These are phyloP conservation scores for Globisporangium solare DNA, from an alignment of 352 stramenopile genomes.

Conservation along the genomic window DNA sequence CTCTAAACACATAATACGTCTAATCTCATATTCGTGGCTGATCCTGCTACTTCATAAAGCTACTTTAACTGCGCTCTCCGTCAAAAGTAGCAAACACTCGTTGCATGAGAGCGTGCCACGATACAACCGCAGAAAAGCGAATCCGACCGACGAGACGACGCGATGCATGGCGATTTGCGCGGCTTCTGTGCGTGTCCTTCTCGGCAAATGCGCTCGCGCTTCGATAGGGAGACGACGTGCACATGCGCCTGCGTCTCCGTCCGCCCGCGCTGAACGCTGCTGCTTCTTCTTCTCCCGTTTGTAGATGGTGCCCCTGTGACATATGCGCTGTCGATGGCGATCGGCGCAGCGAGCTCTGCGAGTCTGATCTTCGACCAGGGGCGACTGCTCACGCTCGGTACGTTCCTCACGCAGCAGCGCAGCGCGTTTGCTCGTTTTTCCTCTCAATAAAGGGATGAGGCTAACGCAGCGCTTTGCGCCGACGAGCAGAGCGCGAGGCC, in stretches of 20 bases:
- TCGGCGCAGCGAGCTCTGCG: conserved; percentile 61
- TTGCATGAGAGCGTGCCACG: no score
- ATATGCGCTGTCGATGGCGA: conserved; percentile 65
- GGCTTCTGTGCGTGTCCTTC: conserved; percentile 64
- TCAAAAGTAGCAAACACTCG: no score
- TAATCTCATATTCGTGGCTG: no score
- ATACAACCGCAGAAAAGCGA: no score
- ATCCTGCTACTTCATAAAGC: no score
- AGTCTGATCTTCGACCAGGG: conserved; percentile 62
- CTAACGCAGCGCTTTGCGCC: background rate
- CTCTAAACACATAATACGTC: no score
- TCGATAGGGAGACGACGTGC: background rate
- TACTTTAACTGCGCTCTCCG: no score
- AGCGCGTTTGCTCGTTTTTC: conserved; percentile 1
- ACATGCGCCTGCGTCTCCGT: background rate
- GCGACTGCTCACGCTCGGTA: conserved; percentile 42
- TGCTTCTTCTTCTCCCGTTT: background rate
- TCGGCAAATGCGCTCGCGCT: background rate
- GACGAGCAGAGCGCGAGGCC: conserved; percentile 40
- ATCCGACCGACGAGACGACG: background rate
- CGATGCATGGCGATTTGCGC: conserved; percentile 71
- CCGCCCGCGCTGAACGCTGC: background rate
- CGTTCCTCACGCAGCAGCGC: background rate
- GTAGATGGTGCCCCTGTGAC: conserved; percentile 76
- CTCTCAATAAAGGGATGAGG: no score